phyloP scores from a whole-genome alignment of 2,329 filamentous ascomycete species.

The Penicillium sp. region DNA sequence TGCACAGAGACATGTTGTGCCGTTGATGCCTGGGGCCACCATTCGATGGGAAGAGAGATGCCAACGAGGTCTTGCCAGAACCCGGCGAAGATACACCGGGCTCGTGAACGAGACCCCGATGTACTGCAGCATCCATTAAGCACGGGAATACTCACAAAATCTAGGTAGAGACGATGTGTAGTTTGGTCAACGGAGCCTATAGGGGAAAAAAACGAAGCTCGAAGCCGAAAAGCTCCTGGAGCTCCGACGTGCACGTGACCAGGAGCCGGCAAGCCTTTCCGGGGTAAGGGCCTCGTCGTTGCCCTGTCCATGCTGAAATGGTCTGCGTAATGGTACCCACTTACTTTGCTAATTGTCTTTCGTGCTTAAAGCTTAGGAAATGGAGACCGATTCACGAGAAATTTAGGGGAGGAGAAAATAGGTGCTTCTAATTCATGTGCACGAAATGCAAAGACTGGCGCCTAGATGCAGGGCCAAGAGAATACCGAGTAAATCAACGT shows the following conservation, averaged over 20 bases:
- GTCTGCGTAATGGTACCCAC: background rate
- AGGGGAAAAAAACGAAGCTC: conserved; percentile 25
- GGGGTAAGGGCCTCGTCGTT: background rate
- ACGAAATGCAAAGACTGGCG: conserved; percentile 6
- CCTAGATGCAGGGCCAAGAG: conserved; percentile 7
- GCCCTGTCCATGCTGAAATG: background rate
- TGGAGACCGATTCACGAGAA: background rate
- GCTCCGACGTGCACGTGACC: conserved; percentile 18
- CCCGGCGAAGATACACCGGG: background rate
- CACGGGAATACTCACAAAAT: conserved; percentile 15
- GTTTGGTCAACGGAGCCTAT: conserved; percentile 15
- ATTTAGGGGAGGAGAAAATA: background rate
- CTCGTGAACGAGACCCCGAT: background rate
- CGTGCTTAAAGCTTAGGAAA: too few relatives aligned
- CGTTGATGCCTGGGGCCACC: conserved; percentile 11
- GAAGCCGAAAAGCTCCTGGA: conserved; percentile 20
- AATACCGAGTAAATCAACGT: conserved; percentile 11
- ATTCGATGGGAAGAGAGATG: background rate
- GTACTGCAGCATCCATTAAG: background rate
- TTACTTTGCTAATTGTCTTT: background rate
- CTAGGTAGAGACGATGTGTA: conserved; percentile 15
- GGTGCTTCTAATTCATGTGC: conserved; percentile 8
- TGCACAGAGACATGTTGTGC: conserved; percentile 17
- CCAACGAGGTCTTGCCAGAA: background rate
- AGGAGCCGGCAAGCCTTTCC: conserved; percentile 5